Evolutionary conservation across 176 grass and related monocot species (phyloP), one percentile per base, ranked within the genome.

Genomic region (Carex myosuroides): DNA sequence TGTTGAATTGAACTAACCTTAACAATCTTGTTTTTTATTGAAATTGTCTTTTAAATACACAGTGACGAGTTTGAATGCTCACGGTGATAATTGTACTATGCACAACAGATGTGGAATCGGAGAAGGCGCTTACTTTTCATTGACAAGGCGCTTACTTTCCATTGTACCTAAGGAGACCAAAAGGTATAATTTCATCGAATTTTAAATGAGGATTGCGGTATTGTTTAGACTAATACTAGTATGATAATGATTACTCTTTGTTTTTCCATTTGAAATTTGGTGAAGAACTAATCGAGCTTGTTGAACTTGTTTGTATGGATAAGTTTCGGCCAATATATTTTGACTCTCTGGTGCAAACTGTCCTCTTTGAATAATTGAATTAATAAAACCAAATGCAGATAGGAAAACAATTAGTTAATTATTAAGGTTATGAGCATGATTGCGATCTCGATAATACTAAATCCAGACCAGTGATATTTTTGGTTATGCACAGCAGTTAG

Each of bases 161-260:
- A 90, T 99, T 91, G 96, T 99, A 83, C 96, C 96, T 17, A 90
- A 89, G 84, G 96, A 99, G 80, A 94, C 96, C 46, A 79, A 95
- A 89, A 90, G 93, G 96, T 99, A 90, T 75, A 65, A 14, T 18
- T 17, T 78, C 26, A 55, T 57, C 73, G 9, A 35, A 18, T 78
- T 30, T 50, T 54, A 29, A 57, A 3, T 77, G 8, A 32, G 46
- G 73, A 77, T 24, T 77, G 73, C 73, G 9, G 24, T 77, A 41
- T 29, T 77, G 33, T 35, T 39, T 76, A 69, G 52, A 33, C 53
- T 55, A 52, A 32, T 57, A 78, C 22, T 78, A 29, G 0, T 76
- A 29, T 14, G 50, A 77, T 21, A 17, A 57, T 57, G 26, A 71
- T 71, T 70, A 70, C 13, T 54, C 29, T 78, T 55, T 50, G 41